Evolutionary conservation across 768 basidiomycete genomes (phyloP).

Genomic region (Collybiopsis confluens): DNA sequence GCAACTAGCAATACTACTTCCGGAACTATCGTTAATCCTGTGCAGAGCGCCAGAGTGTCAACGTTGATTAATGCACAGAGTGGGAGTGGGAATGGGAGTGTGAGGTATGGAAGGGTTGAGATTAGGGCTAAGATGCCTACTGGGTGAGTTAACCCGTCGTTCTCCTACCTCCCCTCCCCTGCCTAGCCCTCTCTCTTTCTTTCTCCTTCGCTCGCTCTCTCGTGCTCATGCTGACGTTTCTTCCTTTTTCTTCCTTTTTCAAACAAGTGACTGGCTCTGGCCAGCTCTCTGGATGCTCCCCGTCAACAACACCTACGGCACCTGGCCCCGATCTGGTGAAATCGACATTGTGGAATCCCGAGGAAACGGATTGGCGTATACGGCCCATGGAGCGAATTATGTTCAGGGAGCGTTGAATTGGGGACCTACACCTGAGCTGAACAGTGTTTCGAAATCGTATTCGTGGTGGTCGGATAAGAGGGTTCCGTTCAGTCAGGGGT

Average conservation of each 20-base stretch:
- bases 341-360: slow-evolving; percentile 43
- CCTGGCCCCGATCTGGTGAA: slow-evolving; percentile 40
- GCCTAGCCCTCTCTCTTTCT: neutral
- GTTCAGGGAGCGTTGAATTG: slow-evolving; percentile 59
- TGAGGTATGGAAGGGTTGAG: slow-evolving; percentile 67
- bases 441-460: slow-evolving; percentile 64
- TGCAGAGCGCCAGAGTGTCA: slow-evolving; percentile 74
- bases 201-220: too few species aligned
- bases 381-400: slow-evolving; percentile 58
- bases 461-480: slow-evolving; percentile 76
- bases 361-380: slow-evolving; percentile 58
- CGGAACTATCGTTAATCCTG: slow-evolving; percentile 73
- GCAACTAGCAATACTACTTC: slow-evolving; percentile 60
- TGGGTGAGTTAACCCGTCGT: slow-evolving; percentile 39
- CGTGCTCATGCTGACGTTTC: neutral
- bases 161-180: neutral
- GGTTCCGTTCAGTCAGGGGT: slow-evolving; percentile 56
- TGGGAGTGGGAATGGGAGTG: slow-evolving; percentile 6
- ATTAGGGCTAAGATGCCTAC: slow-evolving; percentile 76
- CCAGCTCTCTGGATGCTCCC: slow-evolving; percentile 48
- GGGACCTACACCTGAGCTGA: slow-evolving; percentile 60
- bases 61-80: slow-evolving; percentile 35
- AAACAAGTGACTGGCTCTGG: slow-evolving; percentile 57
- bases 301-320: slow-evolving; percentile 28
- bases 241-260: too few species aligned